These are phyloP conservation scores for Rhizopus delemar DNA, from an alignment of 371 early-diverging fungal genomes.

Conservation along the genomic window DNA sequence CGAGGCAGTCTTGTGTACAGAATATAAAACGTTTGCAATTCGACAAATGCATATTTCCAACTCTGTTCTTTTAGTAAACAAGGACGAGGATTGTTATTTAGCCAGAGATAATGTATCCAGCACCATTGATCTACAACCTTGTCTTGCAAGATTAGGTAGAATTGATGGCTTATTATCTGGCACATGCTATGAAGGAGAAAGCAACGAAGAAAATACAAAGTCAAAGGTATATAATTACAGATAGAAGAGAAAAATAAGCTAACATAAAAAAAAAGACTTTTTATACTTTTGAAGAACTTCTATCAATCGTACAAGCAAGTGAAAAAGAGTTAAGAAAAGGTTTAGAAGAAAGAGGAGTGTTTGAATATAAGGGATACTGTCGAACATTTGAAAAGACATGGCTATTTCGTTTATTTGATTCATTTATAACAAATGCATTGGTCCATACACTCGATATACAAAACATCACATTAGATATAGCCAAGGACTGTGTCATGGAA, in stretches of 20 bases:
- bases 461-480: slow-evolving; percentile 23
- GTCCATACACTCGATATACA: slow-evolving; percentile 28
- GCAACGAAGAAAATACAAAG: slow-evolving; percentile 26
- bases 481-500: slow-evolving; percentile 29
- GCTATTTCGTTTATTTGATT: slow-evolving; percentile 37
- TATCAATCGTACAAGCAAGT: slow-evolving; percentile 57
- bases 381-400: slow-evolving; percentile 38
- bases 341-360: slow-evolving; percentile 39
- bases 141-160: slow-evolving; percentile 41
- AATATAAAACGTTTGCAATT: slow-evolving; percentile 44
- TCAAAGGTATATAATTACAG: not conserved
- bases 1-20: slow-evolving; percentile 62
- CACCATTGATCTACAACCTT: slow-evolving; percentile 49
- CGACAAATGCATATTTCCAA: slow-evolving; percentile 61
- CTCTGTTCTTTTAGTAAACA: slow-evolving; percentile 38
- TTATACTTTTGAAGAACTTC: slow-evolving; percentile 34
- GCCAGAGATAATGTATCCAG: slow-evolving; percentile 40
- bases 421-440: slow-evolving; percentile 33
- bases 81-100: slow-evolving; percentile 8
- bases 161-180: slow-evolving; percentile 36
- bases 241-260: not conserved
- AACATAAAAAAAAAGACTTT: slow-evolving; percentile 12
- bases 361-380: slow-evolving; percentile 43
- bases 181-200: slow-evolving; percentile 41
- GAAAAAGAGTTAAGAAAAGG: slow-evolving; percentile 43